Percentiles rank a stretch among this genome's conserved stretches.
Evolutionary conservation across 1,284 basidiomycete species (phyloP).

Genomic region (Ustilago curta): DNA sequence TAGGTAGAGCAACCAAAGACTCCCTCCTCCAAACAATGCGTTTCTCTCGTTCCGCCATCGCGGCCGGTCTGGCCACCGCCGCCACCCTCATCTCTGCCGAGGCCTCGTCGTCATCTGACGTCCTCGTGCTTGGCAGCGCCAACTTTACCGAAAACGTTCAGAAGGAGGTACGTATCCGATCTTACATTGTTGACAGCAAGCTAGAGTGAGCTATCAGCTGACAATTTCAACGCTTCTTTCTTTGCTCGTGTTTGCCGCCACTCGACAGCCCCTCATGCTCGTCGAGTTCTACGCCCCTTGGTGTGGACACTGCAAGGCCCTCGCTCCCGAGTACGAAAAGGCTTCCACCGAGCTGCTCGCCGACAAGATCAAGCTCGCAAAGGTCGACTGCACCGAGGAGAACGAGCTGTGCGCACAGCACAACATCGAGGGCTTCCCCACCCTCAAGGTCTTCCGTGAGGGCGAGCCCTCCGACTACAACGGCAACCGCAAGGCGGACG

Average conservation of each 20-base stretch:
- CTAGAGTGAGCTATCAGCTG: not conserved
- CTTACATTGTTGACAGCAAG: not conserved
- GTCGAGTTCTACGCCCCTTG: constrained; percentile 97
- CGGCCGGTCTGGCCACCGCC: constrained; percentile 55
- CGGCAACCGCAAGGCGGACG: constrained; percentile 93
- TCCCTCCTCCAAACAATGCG: constrained; percentile 37
- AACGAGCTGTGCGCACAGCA: constrained; percentile 71
- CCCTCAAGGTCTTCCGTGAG: constrained; percentile 90
- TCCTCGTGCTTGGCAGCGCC: constrained; percentile 78
- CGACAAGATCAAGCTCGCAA: constrained; percentile 90
- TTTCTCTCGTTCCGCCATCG: constrained; percentile 50
- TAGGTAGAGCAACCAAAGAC: not conserved
- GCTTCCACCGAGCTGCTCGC: constrained; percentile 89
- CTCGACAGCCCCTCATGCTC: constrained; percentile 79
- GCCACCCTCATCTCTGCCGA: constrained; percentile 72
- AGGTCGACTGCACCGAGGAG: constrained; percentile 77
- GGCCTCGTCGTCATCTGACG: constrained; percentile 78
- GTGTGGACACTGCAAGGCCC: constrained; percentile 81
- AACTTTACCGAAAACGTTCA: constrained; percentile 80
- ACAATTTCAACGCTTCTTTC: not conserved
- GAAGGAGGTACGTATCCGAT: constrained; percentile 70
- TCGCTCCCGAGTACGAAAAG: constrained; percentile 82
- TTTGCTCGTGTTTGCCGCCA: not conserved
- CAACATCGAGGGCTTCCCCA: constrained; percentile 90
- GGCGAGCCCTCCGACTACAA: constrained; percentile 80